Evolutionary conservation across 805 yeast genomes (phyloP).

Genomic region (Tetrapisispora pingtungensis): DNA sequence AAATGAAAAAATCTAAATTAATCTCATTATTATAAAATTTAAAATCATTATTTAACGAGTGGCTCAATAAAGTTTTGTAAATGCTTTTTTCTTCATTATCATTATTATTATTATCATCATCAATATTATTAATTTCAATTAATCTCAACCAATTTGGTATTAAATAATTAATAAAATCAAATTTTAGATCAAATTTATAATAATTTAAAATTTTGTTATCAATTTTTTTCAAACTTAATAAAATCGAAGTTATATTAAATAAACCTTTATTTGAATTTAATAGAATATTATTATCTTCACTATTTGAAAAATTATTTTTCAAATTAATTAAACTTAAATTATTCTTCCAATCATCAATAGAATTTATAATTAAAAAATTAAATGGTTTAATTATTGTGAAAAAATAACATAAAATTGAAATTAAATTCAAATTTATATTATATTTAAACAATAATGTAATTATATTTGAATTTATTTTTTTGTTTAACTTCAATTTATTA

Average conservation of each 20-base stretch:
- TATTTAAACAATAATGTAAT: not conserved
- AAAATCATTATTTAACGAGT: slow-evolving; percentile 1
- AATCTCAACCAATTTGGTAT: slow-evolving; percentile 1
- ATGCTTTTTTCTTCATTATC: not conserved
- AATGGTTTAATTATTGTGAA: slow-evolving; percentile 13
- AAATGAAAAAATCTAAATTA: not conserved
- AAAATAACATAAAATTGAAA: slow-evolving; percentile 16
- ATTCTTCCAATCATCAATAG: slow-evolving; percentile 8
- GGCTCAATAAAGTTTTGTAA: not conserved
- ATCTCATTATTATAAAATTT: not conserved
- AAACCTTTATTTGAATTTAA: no score
- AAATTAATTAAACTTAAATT: not conserved
- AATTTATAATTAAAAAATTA: slow-evolving; percentile 9
- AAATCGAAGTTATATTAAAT: not conserved
- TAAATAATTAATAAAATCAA: not conserved
- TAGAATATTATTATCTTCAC: not conserved
- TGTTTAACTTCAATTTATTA: no score
- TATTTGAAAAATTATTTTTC: not conserved
- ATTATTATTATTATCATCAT: not conserved
- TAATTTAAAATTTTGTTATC: not conserved
- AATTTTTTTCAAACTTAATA: not conserved
- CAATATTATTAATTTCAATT: not conserved
- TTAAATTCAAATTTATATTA: slow-evolving; percentile 2
- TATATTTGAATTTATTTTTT: not conserved
- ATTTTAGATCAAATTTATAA: not conserved